Evolutionary conservation across 2,329 filamentous ascomycete genomes (phyloP), one percentile per base, ranked within the genome.

Genomic region (Onygenales sp.): DNA sequence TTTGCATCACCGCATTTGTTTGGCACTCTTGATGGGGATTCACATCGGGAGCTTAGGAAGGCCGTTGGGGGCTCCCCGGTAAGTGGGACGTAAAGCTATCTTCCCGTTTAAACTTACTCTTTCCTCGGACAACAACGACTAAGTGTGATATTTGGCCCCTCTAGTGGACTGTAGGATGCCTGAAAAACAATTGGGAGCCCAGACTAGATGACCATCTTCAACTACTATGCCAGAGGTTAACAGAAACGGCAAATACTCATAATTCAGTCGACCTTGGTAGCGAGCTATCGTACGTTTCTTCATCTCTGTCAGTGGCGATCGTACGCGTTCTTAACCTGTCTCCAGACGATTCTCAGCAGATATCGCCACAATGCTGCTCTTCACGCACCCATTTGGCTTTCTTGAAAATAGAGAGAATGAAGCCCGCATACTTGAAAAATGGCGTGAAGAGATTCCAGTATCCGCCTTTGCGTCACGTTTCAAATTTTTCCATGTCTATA

Each of bases 311-410:
- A 42, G 1, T 42, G 10, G 11, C 40, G 13, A 42, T 6, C 8
- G n/a, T n/a, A 42, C 40, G 2, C 14, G 40, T 8, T 4, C 4
- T 17, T 42, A 36, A 31, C 10, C 9, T 32, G 21, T 6, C 32
- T 31, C 31, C 31, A 62, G 61, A n/a, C 63, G 72, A 53, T 73
- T 71, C 54, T 68, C 70, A 2, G 68, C 69, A 3, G 71, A 74
- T 47, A 66, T 72, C 39, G 68, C 74, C 63, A 68, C 66, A 6
- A 67, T 69, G 62, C 62, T 74, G 5, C 63, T 62, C 2, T 74
- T 74, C 54, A 61, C 58, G 3, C 47, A 65, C 3, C 61, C 69
- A 2, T 73, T 69, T 61, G 70, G 70, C 0, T 70, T 70, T 50
- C 66, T 74, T 10, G 51, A 62, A 54, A 69, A 71, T 45, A 63